These are phyloP conservation scores for Murraya koenigii DNA, from an alignment of 345 rosid species.

Conservation along the genomic window DNA sequence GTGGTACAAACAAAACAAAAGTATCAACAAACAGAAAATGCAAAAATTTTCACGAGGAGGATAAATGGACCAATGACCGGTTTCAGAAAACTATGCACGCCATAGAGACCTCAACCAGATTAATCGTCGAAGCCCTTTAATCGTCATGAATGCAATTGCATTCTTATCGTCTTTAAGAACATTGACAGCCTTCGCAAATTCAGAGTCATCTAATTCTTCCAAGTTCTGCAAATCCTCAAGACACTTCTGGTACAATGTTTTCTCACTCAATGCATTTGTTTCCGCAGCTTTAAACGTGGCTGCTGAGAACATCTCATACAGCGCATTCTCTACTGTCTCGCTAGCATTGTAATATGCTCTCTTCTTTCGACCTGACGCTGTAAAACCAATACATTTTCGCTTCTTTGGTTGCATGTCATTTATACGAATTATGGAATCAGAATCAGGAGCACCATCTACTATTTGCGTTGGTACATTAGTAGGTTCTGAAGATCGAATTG, in stretches of 20 bases:
- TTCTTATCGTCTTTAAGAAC: slow-evolving; percentile 39
- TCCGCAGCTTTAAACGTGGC: slow-evolving; percentile 19
- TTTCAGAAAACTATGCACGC: slow-evolving; percentile 6
- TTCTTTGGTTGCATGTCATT: slow-evolving; percentile 23
- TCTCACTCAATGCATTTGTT: slow-evolving; percentile 23
- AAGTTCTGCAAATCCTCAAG: slow-evolving; percentile 38
- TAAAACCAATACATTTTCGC: slow-evolving; percentile 14
- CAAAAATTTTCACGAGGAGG: neutral
- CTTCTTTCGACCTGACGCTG: slow-evolving; percentile 25
- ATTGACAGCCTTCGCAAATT: slow-evolving; percentile 29
- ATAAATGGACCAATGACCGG: too few relatives aligned
- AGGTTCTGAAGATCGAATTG: slow-evolving; percentile 31
- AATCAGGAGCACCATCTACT: slow-evolving; percentile 33
- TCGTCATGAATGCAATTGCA: slow-evolving; percentile 34
- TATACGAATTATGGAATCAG: slow-evolving; percentile 31
- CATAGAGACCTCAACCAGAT: slow-evolving; percentile 35
- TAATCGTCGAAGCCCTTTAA: slow-evolving; percentile 27
- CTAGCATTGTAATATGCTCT: slow-evolving; percentile 18
- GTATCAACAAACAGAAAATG: neutral
- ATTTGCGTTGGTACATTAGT: slow-evolving; percentile 24
- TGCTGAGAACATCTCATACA: slow-evolving; percentile 31
- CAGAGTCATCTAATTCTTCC: slow-evolving; percentile 29
- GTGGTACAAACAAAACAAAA: neutral
- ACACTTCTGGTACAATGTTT: slow-evolving; percentile 30
- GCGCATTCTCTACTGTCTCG: slow-evolving; percentile 27